Evolutionary conservation across 768 basidiomycete genomes (phyloP), one percentile per base, ranked within the genome.

Genomic region (Boletus huronensis): DNA sequence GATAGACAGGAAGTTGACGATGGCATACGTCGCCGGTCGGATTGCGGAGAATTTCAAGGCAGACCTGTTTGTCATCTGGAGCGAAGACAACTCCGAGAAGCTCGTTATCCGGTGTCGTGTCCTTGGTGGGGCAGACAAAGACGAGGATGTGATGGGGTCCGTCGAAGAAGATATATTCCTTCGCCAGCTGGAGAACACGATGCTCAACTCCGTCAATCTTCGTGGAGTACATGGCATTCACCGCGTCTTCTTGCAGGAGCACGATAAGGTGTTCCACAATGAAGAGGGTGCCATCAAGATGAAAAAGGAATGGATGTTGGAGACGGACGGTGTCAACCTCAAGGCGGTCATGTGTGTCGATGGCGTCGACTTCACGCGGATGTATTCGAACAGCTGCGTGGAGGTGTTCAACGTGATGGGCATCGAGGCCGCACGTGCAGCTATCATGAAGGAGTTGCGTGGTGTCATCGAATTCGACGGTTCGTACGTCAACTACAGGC

Each of bases 401-500:
- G 97, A 98, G 73, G 80, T 98, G 47, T 94, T 94, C 80, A 79
- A 91, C 60, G 92, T 95, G 23, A 80, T 98, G 50, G 97, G 97
- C 60, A 97, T 99, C 65, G 97, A 99, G 71, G 97, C 94, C 19
- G 94, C 95, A 16, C 87, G 96, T 6, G 93, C 87, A 16, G 93
- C 95, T 8, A 88, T 99, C 64, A 85, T 97, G 81, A 91, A 81
- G 75, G 97, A 99, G 70, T 73, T 99, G 43, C 88, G 96, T 58
- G 82, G 85, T 53, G 97, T 98, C 69, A 97, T 99, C 73, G 95
- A 98, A 73, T 98, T 98, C 76, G 96, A 98, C 67, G 96, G 96
- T 79, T 98, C 96, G 17, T 97, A 98, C 65, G 97, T 99, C 79
- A 98, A 99, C 74, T 98, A 95, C 73, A 85, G 97, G 51, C 97